phyloP scores from a whole-genome alignment of 345 rosid species.

The Hypericum perforatum region DNA sequence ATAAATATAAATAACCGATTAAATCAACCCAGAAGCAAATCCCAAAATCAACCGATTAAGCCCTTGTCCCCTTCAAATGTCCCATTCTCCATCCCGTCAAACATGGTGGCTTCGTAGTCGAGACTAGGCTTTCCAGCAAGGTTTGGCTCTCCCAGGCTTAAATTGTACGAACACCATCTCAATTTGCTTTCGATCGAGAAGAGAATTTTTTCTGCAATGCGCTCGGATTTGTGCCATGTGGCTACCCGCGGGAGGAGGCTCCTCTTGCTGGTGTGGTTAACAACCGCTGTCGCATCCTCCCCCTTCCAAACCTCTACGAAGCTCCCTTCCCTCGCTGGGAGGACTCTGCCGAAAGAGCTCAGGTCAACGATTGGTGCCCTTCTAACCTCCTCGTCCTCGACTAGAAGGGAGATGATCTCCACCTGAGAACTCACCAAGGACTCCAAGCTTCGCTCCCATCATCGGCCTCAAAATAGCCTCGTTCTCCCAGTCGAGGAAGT shows the following conservation, averaged over 20 bases:
- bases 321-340: slow-evolving; percentile 44
- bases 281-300: slow-evolving; percentile 20
- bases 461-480: slow-evolving; percentile 63
- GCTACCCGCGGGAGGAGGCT: slow-evolving; percentile 75
- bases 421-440: slow-evolving; percentile 58
- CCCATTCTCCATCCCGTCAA: too few species aligned
- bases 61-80: too few species aligned
- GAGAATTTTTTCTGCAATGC: slow-evolving; percentile 47
- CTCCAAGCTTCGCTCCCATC: slow-evolving; percentile 70
- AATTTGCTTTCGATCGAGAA: slow-evolving; percentile 70
- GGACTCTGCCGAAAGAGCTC: slow-evolving; percentile 27
- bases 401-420: slow-evolving; percentile 44
- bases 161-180: slow-evolving; percentile 62
- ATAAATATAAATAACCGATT: too few species aligned
- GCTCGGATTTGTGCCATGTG: slow-evolving; percentile 68
- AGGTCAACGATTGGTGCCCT: slow-evolving; percentile 43
- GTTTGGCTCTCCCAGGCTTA: slow-evolving; percentile 81
- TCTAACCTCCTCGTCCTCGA: slow-evolving; percentile 41
- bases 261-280: slow-evolving; percentile 45
- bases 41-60: too few species aligned
- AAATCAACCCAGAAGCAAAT: too few species aligned
- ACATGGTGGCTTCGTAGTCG: slow-evolving; percentile 74
- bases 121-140: slow-evolving; percentile 61
- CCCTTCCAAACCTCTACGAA: slow-evolving; percentile 57
- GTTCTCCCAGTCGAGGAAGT: slow-evolving; percentile 53